Evolutionary conservation across 2,329 filamentous ascomycete genomes (phyloP).

Genomic region (Colletotrichum viniferum): DNA sequence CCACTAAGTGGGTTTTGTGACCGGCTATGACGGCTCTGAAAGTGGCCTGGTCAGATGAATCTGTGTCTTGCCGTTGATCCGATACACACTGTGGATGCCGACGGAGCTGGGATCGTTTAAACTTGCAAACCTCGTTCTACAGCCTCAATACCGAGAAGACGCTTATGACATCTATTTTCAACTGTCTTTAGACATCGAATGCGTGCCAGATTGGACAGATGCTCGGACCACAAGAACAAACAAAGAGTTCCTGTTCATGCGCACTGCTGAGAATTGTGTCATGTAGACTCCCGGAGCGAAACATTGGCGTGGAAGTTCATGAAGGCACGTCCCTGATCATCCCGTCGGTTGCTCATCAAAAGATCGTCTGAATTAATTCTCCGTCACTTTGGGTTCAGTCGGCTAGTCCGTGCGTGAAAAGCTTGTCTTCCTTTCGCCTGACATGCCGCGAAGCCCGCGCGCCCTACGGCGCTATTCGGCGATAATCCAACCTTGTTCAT

Average conservation of each 20-base stretch:
- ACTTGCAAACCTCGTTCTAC: background rate
- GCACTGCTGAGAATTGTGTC: background rate
- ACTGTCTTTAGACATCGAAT: background rate
- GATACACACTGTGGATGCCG: background rate
- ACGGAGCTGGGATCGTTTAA: background rate
- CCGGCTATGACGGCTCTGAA: background rate
- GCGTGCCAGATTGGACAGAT: background rate
- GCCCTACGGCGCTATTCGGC: background rate
- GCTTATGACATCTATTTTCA: background rate
- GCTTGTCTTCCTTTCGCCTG: background rate
- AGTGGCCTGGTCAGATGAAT: background rate
- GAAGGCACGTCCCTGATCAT: background rate
- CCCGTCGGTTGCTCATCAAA: background rate
- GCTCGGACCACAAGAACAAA: background rate
- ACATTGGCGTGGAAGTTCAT: fast-evolving
- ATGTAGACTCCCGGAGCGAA: background rate
- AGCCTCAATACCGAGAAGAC: background rate
- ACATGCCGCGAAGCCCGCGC: background rate
- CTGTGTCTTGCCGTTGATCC: background rate
- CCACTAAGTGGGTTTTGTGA: background rate
- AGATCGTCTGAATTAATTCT: background rate
- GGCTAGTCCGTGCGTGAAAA: background rate
- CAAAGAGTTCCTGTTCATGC: too few relatives aligned
- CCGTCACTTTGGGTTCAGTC: fast-evolving
- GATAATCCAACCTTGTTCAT: background rate